Percentiles rank a stretch among this genome's conserved stretches.
Evolutionary conservation across 148 eudicot species (phyloP).

Genomic region (Polygonum aviculare): DNA sequence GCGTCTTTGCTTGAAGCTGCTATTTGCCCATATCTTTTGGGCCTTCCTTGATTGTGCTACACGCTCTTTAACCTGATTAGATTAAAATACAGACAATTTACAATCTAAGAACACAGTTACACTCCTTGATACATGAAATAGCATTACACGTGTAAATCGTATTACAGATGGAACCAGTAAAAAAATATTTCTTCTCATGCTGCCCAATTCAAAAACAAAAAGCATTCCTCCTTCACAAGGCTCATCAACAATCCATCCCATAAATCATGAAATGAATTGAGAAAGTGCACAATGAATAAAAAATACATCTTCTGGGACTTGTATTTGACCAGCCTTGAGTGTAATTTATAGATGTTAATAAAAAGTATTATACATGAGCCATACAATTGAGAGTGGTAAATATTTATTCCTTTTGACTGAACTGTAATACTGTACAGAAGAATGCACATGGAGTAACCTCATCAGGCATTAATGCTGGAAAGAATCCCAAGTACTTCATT

Average conservation of each 20-base stretch:
- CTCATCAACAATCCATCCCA: neutral
- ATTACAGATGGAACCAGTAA: neutral
- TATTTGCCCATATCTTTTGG: slow-evolving; percentile 79
- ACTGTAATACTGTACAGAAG: slow-evolving; percentile 1
- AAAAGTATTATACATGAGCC: too few species aligned
- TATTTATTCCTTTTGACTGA: neutral
- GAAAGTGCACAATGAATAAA: neutral
- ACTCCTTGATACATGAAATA: neutral
- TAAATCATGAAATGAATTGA: neutral
- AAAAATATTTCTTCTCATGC: neutral
- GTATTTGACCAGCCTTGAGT: too few species aligned
- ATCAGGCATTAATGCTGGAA: slow-evolving; percentile 69
- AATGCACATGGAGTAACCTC: slow-evolving; percentile 43
- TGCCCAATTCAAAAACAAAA: neutral
- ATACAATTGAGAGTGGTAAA: too few species aligned
- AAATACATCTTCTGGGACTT: too few species aligned
- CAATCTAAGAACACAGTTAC: neutral
- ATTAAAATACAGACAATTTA: slow-evolving; percentile 11
- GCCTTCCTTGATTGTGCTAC: slow-evolving; percentile 89
- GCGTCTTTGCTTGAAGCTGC: slow-evolving; percentile 97
- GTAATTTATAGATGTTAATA: too few species aligned
- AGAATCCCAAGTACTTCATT: slow-evolving; percentile 91
- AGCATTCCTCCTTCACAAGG: neutral
- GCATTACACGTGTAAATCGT: neutral
- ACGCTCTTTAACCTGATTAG: slow-evolving; percentile 71